A percentile compares a stretch with the other conserved stretches of the same genome.
These are phyloP conservation scores for Myxozyma mucilagina DNA, from an alignment of 805 yeast species.

Conservation along the genomic window DNA sequence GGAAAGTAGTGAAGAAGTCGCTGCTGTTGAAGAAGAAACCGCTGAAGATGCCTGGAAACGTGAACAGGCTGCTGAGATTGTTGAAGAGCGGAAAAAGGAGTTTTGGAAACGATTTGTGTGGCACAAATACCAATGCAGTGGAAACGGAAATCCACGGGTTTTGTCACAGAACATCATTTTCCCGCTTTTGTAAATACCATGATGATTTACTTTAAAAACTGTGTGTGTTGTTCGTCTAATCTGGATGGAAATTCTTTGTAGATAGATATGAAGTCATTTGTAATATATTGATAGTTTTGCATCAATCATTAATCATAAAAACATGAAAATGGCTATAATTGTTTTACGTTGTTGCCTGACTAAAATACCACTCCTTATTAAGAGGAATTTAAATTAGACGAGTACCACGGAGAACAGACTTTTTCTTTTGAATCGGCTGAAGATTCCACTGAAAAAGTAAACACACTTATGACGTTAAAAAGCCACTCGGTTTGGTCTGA, in stretches of 20 bases:
- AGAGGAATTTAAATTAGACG: no score
- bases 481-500: no score
- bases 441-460: no score
- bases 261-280: neutral
- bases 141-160: slow-evolving; percentile 22
- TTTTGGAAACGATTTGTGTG: slow-evolving; percentile 25
- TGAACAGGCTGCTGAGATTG: neutral
- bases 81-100: slow-evolving; percentile 13
- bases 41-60: neutral
- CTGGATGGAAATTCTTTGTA: neutral
- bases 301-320: neutral
- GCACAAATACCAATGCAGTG: slow-evolving; percentile 8
- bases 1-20: neutral
- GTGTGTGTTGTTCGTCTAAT: neutral
- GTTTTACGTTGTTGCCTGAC: no score
- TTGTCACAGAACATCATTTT: slow-evolving; percentile 12
- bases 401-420: no score
- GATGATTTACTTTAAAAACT: neutral
- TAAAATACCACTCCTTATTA: no score
- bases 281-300: neutral
- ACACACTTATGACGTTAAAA: no score
- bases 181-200: slow-evolving; percentile 6
- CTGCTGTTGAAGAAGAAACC: neutral
- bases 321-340: no score
- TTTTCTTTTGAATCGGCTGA: no score